Evolutionary conservation across 768 basidiomycete genomes (phyloP).

Genomic region (Coprinopsis sp.): DNA sequence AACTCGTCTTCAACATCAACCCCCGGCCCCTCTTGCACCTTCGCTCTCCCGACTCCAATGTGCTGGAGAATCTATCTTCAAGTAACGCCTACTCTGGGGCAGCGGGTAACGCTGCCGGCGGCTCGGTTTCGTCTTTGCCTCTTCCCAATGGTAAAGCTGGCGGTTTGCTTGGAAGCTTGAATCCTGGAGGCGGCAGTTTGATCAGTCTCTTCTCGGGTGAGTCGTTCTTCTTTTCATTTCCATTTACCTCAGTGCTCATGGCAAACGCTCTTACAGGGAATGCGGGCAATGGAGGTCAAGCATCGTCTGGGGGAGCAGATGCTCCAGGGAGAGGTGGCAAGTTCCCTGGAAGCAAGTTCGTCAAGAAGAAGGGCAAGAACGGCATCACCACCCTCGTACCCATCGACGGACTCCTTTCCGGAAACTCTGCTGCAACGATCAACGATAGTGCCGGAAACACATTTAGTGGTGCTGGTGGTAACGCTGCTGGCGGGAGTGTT

Average conservation of each 20-base stretch:
- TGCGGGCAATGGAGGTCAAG: slow-evolving; percentile 30
- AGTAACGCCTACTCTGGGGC: slow-evolving; percentile 29
- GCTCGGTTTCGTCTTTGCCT: slow-evolving; percentile 18
- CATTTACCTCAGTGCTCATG: not conserved
- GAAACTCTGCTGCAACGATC: not conserved
- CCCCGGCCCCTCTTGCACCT: slow-evolving; percentile 17
- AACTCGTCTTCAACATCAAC: not conserved
- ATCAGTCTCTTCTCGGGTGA: slow-evolving; percentile 26
- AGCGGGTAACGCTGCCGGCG: slow-evolving; percentile 32
- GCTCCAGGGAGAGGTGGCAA: slow-evolving; percentile 2
- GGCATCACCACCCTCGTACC: slow-evolving; percentile 7
- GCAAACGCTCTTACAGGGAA: slow-evolving; percentile 18
- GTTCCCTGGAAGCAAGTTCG: no score
- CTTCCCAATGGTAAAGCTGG: slow-evolving; percentile 2
- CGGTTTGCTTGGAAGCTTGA: slow-evolving; percentile 10
- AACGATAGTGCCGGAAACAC: no score
- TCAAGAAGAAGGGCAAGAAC: not conserved
- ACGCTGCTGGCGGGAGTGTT: slow-evolving; percentile 32
- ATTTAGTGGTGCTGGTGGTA: slow-evolving; percentile 23
- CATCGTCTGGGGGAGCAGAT: slow-evolving; percentile 26
- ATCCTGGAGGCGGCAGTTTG: slow-evolving; percentile 9
- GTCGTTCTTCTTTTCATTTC: slow-evolving; percentile 12
- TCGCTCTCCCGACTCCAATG: slow-evolving; percentile 22
- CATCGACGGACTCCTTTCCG: not conserved
- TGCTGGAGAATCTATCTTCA: slow-evolving; percentile 21